phyloP scores from a whole-genome alignment of 495 filamentous ascomycete species.

The Daldinia caldariorum region DNA sequence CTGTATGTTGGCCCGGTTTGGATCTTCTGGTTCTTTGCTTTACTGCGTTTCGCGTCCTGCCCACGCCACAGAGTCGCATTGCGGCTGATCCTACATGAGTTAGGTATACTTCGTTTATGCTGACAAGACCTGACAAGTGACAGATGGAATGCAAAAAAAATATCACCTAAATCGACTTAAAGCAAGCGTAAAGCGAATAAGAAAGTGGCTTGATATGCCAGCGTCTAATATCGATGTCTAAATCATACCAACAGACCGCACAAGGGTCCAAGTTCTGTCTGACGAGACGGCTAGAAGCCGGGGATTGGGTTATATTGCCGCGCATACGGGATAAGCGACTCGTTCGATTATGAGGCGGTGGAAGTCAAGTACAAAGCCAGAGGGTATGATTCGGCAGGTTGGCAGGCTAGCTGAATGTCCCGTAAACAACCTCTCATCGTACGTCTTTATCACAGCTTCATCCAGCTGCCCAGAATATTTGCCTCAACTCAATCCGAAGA shows the following conservation, averaged over 20 bases:
- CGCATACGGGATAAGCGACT: constrained; percentile 14
- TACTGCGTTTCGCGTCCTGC: constrained; percentile 2
- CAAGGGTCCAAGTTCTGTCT: background rate
- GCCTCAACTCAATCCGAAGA: constrained; percentile 9
- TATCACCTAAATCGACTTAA: constrained; percentile 26
- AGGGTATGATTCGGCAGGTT: background rate
- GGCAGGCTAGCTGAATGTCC: constrained; percentile 29
- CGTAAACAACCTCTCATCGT: constrained; percentile 16
- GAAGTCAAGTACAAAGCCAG: constrained; percentile 10
- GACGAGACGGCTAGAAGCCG: constrained; percentile 31
- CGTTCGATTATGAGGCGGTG: background rate
- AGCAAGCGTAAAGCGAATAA: background rate
- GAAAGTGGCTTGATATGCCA: constrained; percentile 16
- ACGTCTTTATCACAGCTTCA: constrained; percentile 1
- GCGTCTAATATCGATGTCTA: constrained; percentile 5
- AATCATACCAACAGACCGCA: background rate
- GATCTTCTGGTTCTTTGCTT: constrained; percentile 4
- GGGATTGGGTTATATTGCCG: constrained; percentile 1
- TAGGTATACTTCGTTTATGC: background rate
- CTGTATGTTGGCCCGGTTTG: background rate
- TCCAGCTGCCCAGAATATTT: background rate
- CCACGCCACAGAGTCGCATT: constrained; percentile 40
- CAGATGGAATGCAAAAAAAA: background rate
- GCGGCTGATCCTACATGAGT: constrained; percentile 31
- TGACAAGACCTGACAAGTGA: constrained; percentile 30